Evolutionary conservation across 495 filamentous ascomycete genomes (phyloP), one percentile per base, ranked within the genome.

Genomic region (Rhizodiscina lignyota): DNA sequence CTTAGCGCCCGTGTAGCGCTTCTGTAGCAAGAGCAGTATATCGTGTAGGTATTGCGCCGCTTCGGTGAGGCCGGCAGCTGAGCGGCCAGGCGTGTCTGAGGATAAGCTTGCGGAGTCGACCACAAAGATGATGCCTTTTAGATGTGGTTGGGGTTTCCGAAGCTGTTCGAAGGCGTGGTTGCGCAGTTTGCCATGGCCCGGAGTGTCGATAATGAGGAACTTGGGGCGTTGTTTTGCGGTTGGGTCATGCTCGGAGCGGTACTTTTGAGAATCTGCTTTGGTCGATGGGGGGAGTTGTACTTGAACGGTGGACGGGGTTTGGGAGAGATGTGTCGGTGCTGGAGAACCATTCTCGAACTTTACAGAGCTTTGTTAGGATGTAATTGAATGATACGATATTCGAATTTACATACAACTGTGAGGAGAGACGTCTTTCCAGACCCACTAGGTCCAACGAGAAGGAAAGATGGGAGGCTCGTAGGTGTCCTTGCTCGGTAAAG

Each of bases 131-230:
- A 97, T 59, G n/a, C 79, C 84, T 18, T 32, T 32, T 6, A 16
- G 6, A 8, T 32, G 8, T 15, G 56, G 60, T 33, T 63, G 52
- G 38, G 15, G 51, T 48, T 35, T 48, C 54, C 13, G 6, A 53
- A 68, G 47, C 18, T 40, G 36, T 21, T 37, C 16, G 24, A 47
- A 27, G 10, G 55, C 54, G 29, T 50, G 48, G 41, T 67, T 63
- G 32, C 89, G 82, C 5, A 94, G 72, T 53, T 97, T 97, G 34
- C 83, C 85, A 64, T 94, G 89, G 36, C 87, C 87, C 1, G 87
- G 87, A 3, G 89, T 94, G 61, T 97, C 87, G 49, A 72, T 56
- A 18, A 94, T 58, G 32, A 80, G 64, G 57, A 94, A 86, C 34
- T 68, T 72, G 40, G 75, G 67, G 40, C 69, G 64, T n/a, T 70